Base-by-base conservation (phyloP, 176 grass and related monocot species). In the Lolium perenne region DNA sequence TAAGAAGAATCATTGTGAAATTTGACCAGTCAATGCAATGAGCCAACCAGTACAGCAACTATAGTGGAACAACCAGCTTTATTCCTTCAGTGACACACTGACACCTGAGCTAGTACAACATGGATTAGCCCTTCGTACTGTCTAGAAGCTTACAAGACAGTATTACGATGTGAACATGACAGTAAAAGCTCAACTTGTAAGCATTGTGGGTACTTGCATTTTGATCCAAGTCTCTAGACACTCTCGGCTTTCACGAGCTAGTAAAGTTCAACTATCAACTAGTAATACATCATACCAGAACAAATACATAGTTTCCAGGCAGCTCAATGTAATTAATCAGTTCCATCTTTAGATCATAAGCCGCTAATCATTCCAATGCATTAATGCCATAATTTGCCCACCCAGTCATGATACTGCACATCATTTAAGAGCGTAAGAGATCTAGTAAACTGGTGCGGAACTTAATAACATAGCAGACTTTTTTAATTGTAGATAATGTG, bases 1-100 rank as follows among this genome's bases (percentile, higher is more conserved):
- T 46, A 17, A 58, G 60, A 85, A 84, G 20, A 91, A 88, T 82
- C 54, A 85, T 85, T 47, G 25, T 1, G 8, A 6, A 71, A 59
- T 87, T 89, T 92, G 90, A 92, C 90, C 79, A 80, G 87, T 92
- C 87, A 92, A 86, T 74, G 59, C 90, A 80, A 45, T n/a, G 18
- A 57, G 47, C 51, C 80, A 83, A 22, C 11, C 9, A 65, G 47
- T 47, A 72, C 57, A 79, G 22, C 53, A 67, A 38, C 23, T 87
- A 66, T 71, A 86, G 78, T 77, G 78, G 71, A 86, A 82, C 78
- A 58, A 71, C 89, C 75, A 87, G 66, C 48, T 83, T 82, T 84
- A 62, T 79, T 87, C 12, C 48, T 86, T 83, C 53, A 79, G 59
- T 46, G 46, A 35, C 57, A 61, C 35, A 76, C 47, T 53, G 21